Conservation (phyloP, 2,329 filamentous ascomycete genomes). For the Diplodia scrobiculata region DNA sequence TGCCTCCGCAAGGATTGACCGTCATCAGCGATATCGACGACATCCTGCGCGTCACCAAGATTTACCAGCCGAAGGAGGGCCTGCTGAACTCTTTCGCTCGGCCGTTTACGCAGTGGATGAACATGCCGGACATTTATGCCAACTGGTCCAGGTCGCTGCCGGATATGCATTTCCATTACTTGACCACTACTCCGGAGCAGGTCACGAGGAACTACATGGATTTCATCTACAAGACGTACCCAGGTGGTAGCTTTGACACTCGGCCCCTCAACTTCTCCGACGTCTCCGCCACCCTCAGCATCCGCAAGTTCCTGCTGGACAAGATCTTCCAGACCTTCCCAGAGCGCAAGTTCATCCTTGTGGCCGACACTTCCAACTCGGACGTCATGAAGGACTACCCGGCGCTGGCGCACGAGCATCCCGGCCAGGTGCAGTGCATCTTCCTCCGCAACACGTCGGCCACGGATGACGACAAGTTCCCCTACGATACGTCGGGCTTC, state of each 20-base stretch:
- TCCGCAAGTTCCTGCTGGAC: constrained; percentile 68
- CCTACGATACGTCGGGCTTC: constrained; percentile 74
- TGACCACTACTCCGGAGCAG: constrained; percentile 78
- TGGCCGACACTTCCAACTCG: constrained; percentile 75
- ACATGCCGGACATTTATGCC: constrained; percentile 77
- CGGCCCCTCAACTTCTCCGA: constrained; percentile 77
- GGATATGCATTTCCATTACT: constrained; percentile 76
- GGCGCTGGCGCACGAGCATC: constrained; percentile 65
- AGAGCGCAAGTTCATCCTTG: constrained; percentile 70
- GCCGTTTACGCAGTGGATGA: constrained; percentile 70
- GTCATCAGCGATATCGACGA: constrained; percentile 79
- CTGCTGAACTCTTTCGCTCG: constrained; percentile 75
- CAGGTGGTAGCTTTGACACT: constrained; percentile 75
- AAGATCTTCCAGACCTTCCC: constrained; percentile 77
- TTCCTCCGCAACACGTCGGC: constrained; percentile 72
- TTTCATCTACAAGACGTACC: constrained; percentile 76
- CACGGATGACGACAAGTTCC: constrained; percentile 70
- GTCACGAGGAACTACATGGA: constrained; percentile 77
- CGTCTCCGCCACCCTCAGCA: constrained; percentile 68
- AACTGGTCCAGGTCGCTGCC: constrained; percentile 70
- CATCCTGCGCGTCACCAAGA: constrained; percentile 77
- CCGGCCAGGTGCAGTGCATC: constrained; percentile 74
- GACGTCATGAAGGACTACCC: constrained; percentile 70
- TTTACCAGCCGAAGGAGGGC: constrained; percentile 73
- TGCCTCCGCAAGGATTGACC: constrained; percentile 69